Evolutionary conservation across 1,284 basidiomycete species (phyloP).

Genomic region (Naganishia cerealis): DNA sequence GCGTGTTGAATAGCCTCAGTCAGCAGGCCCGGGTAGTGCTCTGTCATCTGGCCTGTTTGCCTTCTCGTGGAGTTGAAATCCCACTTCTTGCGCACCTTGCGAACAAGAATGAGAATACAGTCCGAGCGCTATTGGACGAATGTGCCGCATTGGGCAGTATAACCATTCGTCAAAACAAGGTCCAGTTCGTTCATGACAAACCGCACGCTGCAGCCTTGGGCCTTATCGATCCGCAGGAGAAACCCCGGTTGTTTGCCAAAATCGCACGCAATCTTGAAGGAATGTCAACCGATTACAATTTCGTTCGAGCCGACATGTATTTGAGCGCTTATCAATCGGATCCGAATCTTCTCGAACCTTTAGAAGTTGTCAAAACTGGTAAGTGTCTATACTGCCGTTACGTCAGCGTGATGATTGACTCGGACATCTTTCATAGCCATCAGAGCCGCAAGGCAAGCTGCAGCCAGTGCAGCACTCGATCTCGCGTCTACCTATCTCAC

Average conservation of each 20-base stretch:
- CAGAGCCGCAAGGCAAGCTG: constrained; percentile 21
- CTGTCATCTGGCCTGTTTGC: constrained; percentile 43
- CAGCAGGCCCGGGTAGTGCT: constrained; percentile 29
- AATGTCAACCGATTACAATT: constrained; percentile 24
- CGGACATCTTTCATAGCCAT: not conserved
- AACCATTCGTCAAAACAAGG: constrained; percentile 31
- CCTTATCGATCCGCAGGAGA: constrained; percentile 36
- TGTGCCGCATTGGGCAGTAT: constrained; percentile 34
- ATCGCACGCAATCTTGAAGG: constrained; percentile 25
- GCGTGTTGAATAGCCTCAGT: constrained; percentile 23
- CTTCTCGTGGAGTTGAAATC: constrained; percentile 40
- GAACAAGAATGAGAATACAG: constrained; percentile 12
- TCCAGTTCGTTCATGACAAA: constrained; percentile 46
- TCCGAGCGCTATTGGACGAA: constrained; percentile 15
- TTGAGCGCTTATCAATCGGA: constrained; percentile 5
- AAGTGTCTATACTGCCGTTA: not conserved
- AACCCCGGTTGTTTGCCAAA: constrained; percentile 26
- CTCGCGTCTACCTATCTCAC: constrained; percentile 19
- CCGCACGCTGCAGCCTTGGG: constrained; percentile 43
- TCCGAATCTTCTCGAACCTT: constrained; percentile 1
- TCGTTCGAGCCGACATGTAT: constrained; percentile 38
- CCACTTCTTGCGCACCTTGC: constrained; percentile 33
- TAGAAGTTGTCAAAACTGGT: constrained; percentile 21
- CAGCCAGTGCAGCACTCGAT: constrained; percentile 25
- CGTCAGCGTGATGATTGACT: not conserved